Conservation (phyloP, 2,329 filamentous ascomycete species). For the Scolecobasidium constrictum region DNA sequence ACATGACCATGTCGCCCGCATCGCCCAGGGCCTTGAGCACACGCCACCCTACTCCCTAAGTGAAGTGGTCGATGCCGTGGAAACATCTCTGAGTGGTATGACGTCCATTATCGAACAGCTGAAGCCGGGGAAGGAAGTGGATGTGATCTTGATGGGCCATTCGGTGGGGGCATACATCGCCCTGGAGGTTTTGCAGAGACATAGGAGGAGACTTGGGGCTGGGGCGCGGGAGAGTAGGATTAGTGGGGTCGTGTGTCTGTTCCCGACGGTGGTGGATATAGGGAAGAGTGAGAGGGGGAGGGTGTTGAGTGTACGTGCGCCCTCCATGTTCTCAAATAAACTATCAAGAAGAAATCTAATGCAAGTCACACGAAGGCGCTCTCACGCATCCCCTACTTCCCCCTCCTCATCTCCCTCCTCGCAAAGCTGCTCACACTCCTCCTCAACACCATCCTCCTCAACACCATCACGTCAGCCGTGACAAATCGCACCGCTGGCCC, state of each 20-base stretch:
- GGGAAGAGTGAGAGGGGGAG: slow-evolving; percentile 31
- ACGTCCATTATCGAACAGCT: slow-evolving; percentile 22
- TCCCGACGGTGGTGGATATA: slow-evolving; percentile 37
- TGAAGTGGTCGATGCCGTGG: slow-evolving; percentile 40
- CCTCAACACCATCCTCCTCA: too few relatives aligned
- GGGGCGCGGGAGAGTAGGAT: slow-evolving; percentile 11
- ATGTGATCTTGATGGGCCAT: slow-evolving; percentile 33
- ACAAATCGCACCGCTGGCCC: too few relatives aligned
- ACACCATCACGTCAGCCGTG: too few relatives aligned
- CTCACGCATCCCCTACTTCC: slow-evolving; percentile 23
- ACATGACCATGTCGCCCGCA: slow-evolving; percentile 11
- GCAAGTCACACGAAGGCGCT: slow-evolving; percentile 11
- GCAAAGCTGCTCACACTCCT: neutral
- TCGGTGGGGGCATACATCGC: slow-evolving; percentile 36
- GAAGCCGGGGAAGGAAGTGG: slow-evolving; percentile 7
- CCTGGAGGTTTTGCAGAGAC: slow-evolving; percentile 28
- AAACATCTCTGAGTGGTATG: slow-evolving; percentile 14
- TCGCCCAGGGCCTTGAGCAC: slow-evolving; percentile 10
- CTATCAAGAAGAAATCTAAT: neutral
- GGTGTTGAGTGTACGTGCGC: slow-evolving; percentile 26
- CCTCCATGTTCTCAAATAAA: neutral
- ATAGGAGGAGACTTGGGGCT: slow-evolving; percentile 8
- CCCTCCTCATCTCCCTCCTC: slow-evolving; percentile 25
- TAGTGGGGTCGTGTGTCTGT: slow-evolving; percentile 27
- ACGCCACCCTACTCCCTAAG: slow-evolving; percentile 28